These are phyloP conservation scores for Ogataea nitratoaversa DNA, from an alignment of 805 yeast genomes.

Conservation along the genomic window DNA sequence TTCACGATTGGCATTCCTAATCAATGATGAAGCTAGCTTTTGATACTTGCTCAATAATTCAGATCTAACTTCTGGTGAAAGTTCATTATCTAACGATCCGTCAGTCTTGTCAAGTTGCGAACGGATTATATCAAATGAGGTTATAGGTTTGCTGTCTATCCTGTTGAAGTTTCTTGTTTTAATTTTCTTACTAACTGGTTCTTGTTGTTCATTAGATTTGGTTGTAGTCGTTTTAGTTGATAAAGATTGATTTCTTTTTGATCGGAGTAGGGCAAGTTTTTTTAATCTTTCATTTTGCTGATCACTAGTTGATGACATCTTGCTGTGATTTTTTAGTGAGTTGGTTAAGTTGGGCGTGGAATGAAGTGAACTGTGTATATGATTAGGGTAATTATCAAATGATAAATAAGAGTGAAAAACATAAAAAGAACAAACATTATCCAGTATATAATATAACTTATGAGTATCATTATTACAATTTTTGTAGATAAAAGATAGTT, in stretches of 20 bases:
- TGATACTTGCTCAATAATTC: conserved; percentile 3
- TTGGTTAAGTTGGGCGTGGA: too few relatives aligned
- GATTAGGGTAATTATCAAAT: too few relatives aligned
- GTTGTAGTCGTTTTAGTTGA: neutral
- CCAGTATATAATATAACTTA: too few relatives aligned
- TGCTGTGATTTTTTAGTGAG: too few relatives aligned
- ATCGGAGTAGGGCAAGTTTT: conserved; percentile 1
- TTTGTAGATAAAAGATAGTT: too few relatives aligned
- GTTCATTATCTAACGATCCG: too few relatives aligned
- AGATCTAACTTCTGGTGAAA: too few relatives aligned
- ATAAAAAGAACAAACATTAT: too few relatives aligned
- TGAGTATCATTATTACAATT: too few relatives aligned
- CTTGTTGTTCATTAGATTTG: neutral
- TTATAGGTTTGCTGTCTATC: conserved; percentile 10
- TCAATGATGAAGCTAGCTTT: conserved; percentile 1
- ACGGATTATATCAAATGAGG: conserved; percentile 11
- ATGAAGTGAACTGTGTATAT: too few relatives aligned
- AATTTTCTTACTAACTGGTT: conserved; percentile 1
- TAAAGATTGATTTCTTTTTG: neutral
- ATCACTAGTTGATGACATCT: conserved; percentile 1
- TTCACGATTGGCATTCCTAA: neutral
- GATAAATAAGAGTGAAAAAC: too few relatives aligned
- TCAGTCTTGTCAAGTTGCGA: too few relatives aligned
- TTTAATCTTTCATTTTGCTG: conserved; percentile 6
- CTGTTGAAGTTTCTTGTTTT: conserved; percentile 5